phyloP scores from a whole-genome alignment of 352 stramenopile species.

The Thalassiosira allenii region DNA sequence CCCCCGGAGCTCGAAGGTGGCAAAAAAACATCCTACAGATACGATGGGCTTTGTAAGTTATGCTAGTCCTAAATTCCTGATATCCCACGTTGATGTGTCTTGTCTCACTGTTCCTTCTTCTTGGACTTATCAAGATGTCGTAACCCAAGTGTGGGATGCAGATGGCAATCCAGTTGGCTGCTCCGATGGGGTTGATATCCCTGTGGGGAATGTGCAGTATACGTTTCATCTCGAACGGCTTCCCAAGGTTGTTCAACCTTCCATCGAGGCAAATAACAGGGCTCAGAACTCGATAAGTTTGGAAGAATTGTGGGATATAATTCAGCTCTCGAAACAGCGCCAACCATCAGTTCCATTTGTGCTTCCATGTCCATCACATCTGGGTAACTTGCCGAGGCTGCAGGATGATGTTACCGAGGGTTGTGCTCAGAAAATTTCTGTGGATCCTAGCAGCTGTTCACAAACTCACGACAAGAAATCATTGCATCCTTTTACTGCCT shows the following conservation, averaged over 20 bases:
- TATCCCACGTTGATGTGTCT: too few relatives aligned
- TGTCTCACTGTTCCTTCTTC: too few relatives aligned
- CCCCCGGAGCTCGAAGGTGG: slow-evolving; percentile 24
- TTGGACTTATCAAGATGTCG: too few relatives aligned
- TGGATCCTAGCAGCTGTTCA: slow-evolving; percentile 1
- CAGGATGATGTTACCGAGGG: slow-evolving; percentile 10
- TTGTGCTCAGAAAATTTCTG: not conserved
- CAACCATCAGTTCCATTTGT: slow-evolving; percentile 6
- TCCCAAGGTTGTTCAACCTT: not conserved
- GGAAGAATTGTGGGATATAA: slow-evolving; percentile 21
- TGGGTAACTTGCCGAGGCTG: slow-evolving; percentile 3
- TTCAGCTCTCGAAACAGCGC: slow-evolving; percentile 25
- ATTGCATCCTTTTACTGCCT: not conserved
- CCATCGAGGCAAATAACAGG: not conserved
- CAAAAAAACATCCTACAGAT: slow-evolving; percentile 39
- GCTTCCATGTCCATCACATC: not conserved
- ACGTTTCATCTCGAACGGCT: slow-evolving; percentile 41
- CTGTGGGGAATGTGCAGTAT: slow-evolving; percentile 18
- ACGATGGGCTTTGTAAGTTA: slow-evolving; percentile 53
- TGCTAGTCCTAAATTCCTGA: too few relatives aligned
- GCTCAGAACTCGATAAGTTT: slow-evolving; percentile 17
- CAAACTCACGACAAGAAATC: not conserved
- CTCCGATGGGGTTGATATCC: not conserved
- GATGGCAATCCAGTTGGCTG: slow-evolving; percentile 1
- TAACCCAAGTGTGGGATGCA: slow-evolving; percentile 23